These are phyloP conservation scores for Hypoxylon lienhwacheense DNA, from an alignment of 495 filamentous ascomycete species.

Conservation along the genomic window DNA sequence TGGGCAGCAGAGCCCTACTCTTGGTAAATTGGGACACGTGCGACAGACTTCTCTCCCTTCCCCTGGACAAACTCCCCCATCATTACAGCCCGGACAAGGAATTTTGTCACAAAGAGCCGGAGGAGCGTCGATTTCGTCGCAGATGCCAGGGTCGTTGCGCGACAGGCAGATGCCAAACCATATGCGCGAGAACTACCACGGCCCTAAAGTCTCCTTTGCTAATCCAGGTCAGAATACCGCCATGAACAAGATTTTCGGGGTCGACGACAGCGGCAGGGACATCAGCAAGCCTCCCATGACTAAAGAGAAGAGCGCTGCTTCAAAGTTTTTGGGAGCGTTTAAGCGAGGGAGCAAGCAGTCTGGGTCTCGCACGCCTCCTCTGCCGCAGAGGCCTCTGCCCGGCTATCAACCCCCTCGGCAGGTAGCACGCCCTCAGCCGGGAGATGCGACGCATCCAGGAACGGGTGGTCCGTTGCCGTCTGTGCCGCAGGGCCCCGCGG, in stretches of 20 bases:
- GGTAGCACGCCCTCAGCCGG: conserved; percentile 11
- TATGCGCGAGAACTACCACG: not conserved
- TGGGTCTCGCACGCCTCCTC: conserved; percentile 20
- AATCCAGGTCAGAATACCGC: conserved; percentile 26
- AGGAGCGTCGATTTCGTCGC: conserved; percentile 4
- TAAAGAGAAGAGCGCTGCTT: conserved; percentile 38
- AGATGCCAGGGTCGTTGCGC: conserved; percentile 1
- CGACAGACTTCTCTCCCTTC: conserved; percentile 36
- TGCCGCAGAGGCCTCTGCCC: conserved; percentile 29
- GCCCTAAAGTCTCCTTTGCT: conserved; percentile 16
- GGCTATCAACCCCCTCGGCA: conserved; percentile 32
- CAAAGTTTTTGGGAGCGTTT: conserved; percentile 34
- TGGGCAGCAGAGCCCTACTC: conserved; percentile 32
- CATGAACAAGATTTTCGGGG: conserved; percentile 33
- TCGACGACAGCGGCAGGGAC: conserved; percentile 17
- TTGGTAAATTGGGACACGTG: conserved; percentile 30
- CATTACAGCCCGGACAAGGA: conserved; percentile 22
- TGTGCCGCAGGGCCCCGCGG: conserved; percentile 26
- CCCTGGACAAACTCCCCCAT: conserved; percentile 24
- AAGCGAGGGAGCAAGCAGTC: conserved; percentile 32
- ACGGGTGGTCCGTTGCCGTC: conserved; percentile 14
- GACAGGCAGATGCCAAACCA: conserved; percentile 9
- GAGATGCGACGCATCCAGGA: not conserved
- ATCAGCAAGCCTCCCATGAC: conserved; percentile 3
- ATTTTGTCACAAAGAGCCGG: conserved; percentile 8